Conservation (phyloP, 2,329 filamentous ascomycete genomes). For the Fusarium pseudoanthophilum region DNA sequence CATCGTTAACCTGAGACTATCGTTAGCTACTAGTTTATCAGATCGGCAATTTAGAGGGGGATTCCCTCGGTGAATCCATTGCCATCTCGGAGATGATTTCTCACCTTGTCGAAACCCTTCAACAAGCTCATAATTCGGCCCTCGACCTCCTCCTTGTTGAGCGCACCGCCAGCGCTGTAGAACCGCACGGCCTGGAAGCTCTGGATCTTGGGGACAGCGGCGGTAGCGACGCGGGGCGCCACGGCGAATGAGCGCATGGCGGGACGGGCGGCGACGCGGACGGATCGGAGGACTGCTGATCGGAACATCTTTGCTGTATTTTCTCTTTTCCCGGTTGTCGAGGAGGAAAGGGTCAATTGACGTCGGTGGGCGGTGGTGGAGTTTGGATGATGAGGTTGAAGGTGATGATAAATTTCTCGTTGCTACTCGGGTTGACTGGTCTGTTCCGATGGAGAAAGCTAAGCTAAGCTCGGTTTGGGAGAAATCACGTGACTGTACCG, state of each 20-base stretch:
- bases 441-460: conserved; percentile 31
- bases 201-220: conserved; percentile 70
- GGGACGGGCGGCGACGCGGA: conserved; percentile 61
- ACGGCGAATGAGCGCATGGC: conserved; percentile 71
- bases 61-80: conserved; percentile 1
- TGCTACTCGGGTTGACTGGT: conserved; percentile 46
- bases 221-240: conserved; percentile 65
- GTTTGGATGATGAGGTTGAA: conserved; percentile 29
- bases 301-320: conserved; percentile 79
- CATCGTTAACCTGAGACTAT: conserved; percentile 71
- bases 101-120: conserved; percentile 93
- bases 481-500: conserved; percentile 40
- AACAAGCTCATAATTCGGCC: conserved; percentile 92
- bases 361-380: conserved; percentile 12
- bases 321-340: conserved; percentile 2
- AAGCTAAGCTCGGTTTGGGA: conserved; percentile 42
- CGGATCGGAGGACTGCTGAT: conserved; percentile 82
- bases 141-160: conserved; percentile 87
- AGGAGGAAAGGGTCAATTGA: conserved; percentile 30
- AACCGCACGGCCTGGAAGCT: conserved; percentile 78
- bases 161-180: conserved; percentile 85
- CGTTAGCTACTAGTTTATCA: conserved; percentile 41
- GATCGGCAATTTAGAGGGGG: conserved; percentile 1
- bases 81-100: not conserved
- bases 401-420: conserved; percentile 61